These are phyloP conservation scores for Tetramitus jugosus DNA, from an alignment of 208 protist species.

Conservation along the genomic window DNA sequence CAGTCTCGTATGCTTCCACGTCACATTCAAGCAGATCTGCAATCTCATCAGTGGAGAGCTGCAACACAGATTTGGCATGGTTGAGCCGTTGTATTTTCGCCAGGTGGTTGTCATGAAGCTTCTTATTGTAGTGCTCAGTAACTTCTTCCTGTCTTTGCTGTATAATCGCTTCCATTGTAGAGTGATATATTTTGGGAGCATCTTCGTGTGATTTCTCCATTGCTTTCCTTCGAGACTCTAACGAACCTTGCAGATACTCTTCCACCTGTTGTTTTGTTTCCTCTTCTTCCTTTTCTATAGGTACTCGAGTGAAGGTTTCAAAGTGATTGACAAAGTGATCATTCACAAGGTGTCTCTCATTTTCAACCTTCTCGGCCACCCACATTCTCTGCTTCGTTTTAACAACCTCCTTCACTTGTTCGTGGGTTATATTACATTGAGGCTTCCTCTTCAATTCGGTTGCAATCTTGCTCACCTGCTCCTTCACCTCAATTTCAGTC, in stretches of 20 bases:
- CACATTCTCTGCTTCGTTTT: background rate
- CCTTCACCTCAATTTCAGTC: conserved; percentile 18
- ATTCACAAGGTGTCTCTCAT: background rate
- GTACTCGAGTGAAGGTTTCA: background rate
- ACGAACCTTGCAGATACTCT: background rate
- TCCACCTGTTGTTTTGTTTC: background rate
- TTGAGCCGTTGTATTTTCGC: background rate
- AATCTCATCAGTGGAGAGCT: background rate
- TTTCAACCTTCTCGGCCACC: background rate
- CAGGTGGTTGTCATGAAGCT: background rate
- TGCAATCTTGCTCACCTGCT: background rate
- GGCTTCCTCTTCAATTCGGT: background rate
- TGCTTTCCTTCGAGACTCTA: background rate
- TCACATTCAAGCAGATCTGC: background rate
- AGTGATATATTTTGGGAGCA: background rate
- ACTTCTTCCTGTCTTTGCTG: background rate
- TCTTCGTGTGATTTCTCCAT: background rate
- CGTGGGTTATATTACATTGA: background rate
- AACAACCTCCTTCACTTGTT: background rate
- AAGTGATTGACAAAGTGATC: background rate
- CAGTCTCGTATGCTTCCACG: background rate
- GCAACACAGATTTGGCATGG: background rate
- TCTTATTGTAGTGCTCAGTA: background rate
- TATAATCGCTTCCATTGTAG: background rate
- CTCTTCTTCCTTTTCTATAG: background rate